Percentiles rank a stretch among this genome's conserved stretches.
Evolutionary conservation across 768 basidiomycete species (phyloP).

Genomic region (Lactarius indigo): DNA sequence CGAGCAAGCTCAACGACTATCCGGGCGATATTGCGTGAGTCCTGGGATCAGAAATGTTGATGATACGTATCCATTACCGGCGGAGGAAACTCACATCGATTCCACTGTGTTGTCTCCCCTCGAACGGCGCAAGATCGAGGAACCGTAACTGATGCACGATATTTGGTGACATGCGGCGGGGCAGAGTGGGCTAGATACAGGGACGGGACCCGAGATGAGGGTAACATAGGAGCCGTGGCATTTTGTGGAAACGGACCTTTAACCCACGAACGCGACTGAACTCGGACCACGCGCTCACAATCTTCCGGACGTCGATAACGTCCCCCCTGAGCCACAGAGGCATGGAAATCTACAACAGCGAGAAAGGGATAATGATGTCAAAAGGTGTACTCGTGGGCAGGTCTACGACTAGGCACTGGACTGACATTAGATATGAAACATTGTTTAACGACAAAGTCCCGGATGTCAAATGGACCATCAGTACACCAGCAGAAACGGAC

Average conservation of each 20-base stretch:
- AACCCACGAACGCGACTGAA: slow-evolving; percentile 1
- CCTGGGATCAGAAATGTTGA: slow-evolving; percentile 42
- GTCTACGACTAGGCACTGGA: slow-evolving; percentile 34
- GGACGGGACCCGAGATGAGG: slow-evolving; percentile 12
- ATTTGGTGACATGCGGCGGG: slow-evolving; percentile 45
- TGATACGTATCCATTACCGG: background rate
- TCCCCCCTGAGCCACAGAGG: slow-evolving; percentile 74
- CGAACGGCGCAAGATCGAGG: slow-evolving; percentile 71
- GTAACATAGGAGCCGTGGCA: background rate
- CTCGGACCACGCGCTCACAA: slow-evolving; percentile 47
- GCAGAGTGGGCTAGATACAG: slow-evolving; percentile 23
- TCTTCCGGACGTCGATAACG: slow-evolving; percentile 67
- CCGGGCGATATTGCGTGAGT: slow-evolving; percentile 84
- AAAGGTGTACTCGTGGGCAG: slow-evolving; percentile 15
- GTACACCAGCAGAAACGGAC: slow-evolving; percentile 77
- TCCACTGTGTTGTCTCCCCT: slow-evolving; percentile 84
- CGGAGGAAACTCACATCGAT: slow-evolving; percentile 67
- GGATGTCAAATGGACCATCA: slow-evolving; percentile 79
- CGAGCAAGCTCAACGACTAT: slow-evolving; percentile 76
- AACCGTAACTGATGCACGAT: slow-evolving; percentile 70
- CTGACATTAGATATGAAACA: slow-evolving; percentile 79
- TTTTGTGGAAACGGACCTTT: slow-evolving; percentile 11
- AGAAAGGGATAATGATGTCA: slow-evolving; percentile 1
- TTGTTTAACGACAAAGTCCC: slow-evolving; percentile 86
- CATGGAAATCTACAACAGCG: slow-evolving; percentile 49